A percentile compares a stretch with the other conserved stretches of the same genome.
Conservation (phyloP, 1,284 basidiomycete species). For the Cutaneotrichosporon cyanovorans region DNA sequence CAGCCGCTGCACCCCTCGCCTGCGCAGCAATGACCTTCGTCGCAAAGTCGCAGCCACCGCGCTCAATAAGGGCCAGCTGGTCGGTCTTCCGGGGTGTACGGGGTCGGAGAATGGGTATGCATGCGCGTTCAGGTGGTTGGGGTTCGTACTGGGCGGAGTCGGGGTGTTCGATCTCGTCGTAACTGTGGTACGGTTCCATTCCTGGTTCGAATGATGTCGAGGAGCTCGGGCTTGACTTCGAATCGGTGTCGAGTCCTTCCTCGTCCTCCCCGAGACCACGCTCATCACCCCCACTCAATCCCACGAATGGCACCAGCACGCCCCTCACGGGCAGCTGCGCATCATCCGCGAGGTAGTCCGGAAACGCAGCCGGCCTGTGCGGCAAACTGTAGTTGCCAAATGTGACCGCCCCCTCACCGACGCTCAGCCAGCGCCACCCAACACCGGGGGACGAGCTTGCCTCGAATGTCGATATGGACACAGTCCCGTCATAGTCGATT, state of each 20-base stretch:
- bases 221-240: no score
- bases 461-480: no score
- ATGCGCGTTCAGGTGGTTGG: constrained; percentile 15
- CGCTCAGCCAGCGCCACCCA: constrained; percentile 5
- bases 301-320: constrained; percentile 25
- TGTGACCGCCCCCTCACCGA: constrained; percentile 9
- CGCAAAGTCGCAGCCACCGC: constrained; percentile 79
- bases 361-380: constrained; percentile 44
- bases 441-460: no score
- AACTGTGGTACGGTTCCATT: no score
- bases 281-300: no score
- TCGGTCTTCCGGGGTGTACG: constrained; percentile 23
- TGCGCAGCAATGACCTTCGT: constrained; percentile 78
- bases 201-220: no score
- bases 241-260: no score
- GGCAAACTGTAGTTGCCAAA: constrained; percentile 35
- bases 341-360: constrained; percentile 21
- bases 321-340: constrained; percentile 32
- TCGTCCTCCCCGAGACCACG: no score
- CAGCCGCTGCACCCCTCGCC: constrained; percentile 69
- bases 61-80: constrained; percentile 68
- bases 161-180: no score
- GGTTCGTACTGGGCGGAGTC: no score
- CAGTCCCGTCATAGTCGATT: no score
- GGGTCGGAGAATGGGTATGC: constrained; percentile 15